phyloP scores from a whole-genome alignment of 768 basidiomycete species.

The Tylopilus vinaceipallidus region DNA sequence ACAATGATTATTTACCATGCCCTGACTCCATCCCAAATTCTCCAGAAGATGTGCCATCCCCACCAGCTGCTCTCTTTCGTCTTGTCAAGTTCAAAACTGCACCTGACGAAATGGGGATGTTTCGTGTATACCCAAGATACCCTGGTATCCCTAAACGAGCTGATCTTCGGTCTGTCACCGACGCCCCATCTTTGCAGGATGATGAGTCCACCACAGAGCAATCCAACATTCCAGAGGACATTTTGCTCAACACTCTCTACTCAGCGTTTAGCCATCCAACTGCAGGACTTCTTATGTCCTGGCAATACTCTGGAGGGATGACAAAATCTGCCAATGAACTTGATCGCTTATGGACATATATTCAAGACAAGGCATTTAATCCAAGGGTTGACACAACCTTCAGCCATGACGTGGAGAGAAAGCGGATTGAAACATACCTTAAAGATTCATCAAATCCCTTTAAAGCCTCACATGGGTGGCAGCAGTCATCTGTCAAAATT shows the following conservation, averaged over 20 bases:
- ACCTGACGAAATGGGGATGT: not conserved
- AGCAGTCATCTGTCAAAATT: no score
- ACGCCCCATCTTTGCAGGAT: not conserved
- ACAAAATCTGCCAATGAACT: conserved; percentile 31
- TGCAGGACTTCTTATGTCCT: conserved; percentile 28
- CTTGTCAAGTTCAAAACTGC: not conserved
- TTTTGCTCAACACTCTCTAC: not conserved
- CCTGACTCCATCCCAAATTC: not conserved
- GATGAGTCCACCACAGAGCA: not conserved
- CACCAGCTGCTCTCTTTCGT: not conserved
- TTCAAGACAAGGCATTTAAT: no score
- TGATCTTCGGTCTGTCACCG: not conserved
- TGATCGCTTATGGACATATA: not conserved
- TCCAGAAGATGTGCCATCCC: not conserved
- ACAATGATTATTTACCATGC: not conserved
- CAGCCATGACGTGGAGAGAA: no score
- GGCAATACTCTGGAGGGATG: conserved; percentile 29
- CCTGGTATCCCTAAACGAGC: not conserved
- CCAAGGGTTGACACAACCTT: no score
- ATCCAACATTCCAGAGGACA: not conserved
- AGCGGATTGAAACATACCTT: no score
- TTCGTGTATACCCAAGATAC: not conserved
- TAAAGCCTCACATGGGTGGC: no score
- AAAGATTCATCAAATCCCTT: no score
- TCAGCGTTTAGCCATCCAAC: conserved; percentile 21